Evolutionary conservation across 2,329 filamentous ascomycete genomes (phyloP).

Genomic region (Paraphoma chrysanthemicola): DNA sequence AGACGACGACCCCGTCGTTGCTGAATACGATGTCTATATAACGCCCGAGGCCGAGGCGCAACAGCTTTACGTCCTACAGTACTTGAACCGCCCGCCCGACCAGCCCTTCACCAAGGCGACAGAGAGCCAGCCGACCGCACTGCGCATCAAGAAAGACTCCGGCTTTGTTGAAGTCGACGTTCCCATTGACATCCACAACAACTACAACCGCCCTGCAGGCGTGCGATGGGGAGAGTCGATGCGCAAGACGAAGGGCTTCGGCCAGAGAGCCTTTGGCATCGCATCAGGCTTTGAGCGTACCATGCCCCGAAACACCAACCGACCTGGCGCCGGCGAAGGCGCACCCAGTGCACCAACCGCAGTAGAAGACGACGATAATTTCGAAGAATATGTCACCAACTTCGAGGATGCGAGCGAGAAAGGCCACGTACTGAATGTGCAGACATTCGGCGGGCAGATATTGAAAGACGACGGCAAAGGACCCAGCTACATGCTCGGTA

Average conservation of each 20-base stretch:
- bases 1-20: slow-evolving; percentile 57
- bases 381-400: slow-evolving; percentile 60
- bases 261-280: slow-evolving; percentile 54
- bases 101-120: slow-evolving; percentile 67
- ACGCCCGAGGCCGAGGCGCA: slow-evolving; percentile 70
- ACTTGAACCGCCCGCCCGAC: slow-evolving; percentile 75
- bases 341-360: slow-evolving; percentile 25
- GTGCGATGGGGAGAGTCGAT: slow-evolving; percentile 82
- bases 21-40: slow-evolving; percentile 81
- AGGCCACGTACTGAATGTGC: slow-evolving; percentile 76
- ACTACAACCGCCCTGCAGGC: slow-evolving; percentile 86
- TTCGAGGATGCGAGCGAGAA: slow-evolving; percentile 71
- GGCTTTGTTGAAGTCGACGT: slow-evolving; percentile 93
- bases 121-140: slow-evolving; percentile 65
- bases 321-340: slow-evolving; percentile 31
- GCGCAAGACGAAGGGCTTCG: slow-evolving; percentile 56
- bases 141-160: slow-evolving; percentile 81
- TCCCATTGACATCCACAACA: slow-evolving; percentile 72
- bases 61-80: slow-evolving; percentile 78
- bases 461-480: slow-evolving; percentile 73
- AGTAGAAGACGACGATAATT: slow-evolving; percentile 69
- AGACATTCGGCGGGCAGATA: slow-evolving; percentile 86
- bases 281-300: slow-evolving; percentile 53
- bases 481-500: slow-evolving; percentile 83
- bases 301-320: slow-evolving; percentile 37